phyloP scores from a whole-genome alignment of 495 filamentous ascomycete species.

The Neurospora tetrasperma region DNA sequence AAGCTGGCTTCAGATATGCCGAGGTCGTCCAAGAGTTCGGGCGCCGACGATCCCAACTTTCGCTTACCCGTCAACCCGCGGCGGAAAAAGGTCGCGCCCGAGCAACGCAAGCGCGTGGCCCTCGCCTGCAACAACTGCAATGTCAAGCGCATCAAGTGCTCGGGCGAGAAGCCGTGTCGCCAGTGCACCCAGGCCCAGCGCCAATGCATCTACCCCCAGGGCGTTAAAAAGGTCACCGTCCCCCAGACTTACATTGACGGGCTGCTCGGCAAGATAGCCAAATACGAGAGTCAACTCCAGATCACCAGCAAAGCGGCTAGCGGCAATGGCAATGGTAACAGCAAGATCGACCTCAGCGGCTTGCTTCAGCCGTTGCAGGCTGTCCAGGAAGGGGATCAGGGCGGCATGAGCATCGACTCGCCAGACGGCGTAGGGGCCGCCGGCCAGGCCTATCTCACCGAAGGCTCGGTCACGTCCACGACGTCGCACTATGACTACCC shows the following conservation, averaged over 20 bases:
- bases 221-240: constrained; percentile 21
- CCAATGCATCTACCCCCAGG: constrained; percentile 25
- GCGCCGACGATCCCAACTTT: constrained; percentile 1
- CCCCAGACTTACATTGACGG: constrained; percentile 18
- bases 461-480: constrained; percentile 2
- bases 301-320: constrained; percentile 6
- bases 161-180: constrained; percentile 26
- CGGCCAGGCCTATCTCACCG: background rate
- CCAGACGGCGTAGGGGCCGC: background rate
- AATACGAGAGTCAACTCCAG: constrained; percentile 12
- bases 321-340: constrained; percentile 8
- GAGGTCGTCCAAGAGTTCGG: constrained; percentile 8
- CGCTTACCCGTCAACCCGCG: constrained; percentile 31
- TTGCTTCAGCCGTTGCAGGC: background rate
- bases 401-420: background rate
- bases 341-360: constrained; percentile 3
- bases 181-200: constrained; percentile 21
- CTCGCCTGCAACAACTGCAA: constrained; percentile 36
- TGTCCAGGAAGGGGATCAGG: background rate
- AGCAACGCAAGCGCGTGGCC: constrained; percentile 27
- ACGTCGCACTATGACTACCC: background rate
- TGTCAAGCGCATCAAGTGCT: constrained; percentile 34
- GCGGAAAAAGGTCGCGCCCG: constrained; percentile 23
- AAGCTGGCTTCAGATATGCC: constrained; percentile 11
- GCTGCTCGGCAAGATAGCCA: constrained; percentile 15